phyloP scores from a whole-genome alignment of 139 green algal genomes.

The Limnomonas spitsbergensis region DNA sequence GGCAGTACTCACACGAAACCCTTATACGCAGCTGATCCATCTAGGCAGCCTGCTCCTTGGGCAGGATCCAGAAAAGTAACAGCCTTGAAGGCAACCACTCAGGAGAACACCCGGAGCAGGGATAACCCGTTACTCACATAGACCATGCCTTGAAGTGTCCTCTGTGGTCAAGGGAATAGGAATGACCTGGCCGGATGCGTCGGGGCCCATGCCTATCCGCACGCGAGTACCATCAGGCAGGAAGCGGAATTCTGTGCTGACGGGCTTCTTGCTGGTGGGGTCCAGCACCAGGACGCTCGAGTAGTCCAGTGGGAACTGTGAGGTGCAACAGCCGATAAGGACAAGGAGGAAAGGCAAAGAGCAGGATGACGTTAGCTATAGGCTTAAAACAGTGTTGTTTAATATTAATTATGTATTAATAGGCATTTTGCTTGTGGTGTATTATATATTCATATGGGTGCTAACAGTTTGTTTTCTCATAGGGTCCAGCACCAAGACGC shows the following conservation, averaged over 20 bases:
- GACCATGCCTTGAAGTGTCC: neutral
- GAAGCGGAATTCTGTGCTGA: constrained; percentile 18
- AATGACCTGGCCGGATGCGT: constrained; percentile 13
- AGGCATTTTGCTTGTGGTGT: too few species aligned
- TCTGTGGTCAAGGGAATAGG: constrained; percentile 6
- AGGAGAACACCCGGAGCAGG: neutral
- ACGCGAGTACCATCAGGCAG: constrained; percentile 10
- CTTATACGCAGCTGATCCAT: neutral
- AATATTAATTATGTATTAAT: too few species aligned
- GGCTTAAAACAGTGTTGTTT: too few species aligned
- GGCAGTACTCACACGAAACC: too few species aligned
- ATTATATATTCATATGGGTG: too few species aligned
- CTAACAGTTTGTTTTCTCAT: too few species aligned
- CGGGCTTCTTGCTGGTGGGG: neutral
- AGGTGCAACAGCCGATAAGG: too few species aligned
- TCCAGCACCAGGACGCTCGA: constrained; percentile 32
- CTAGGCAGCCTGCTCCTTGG: too few species aligned
- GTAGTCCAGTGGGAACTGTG: constrained; percentile 48
- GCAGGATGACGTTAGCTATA: too few species aligned
- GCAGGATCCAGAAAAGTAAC: too few species aligned
- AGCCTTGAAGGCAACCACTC: neutral
- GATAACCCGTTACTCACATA: constrained; percentile 2
- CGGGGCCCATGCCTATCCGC: neutral
- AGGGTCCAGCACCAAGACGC: too few species aligned
- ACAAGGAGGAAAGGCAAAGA: too few species aligned